phyloP scores from a whole-genome alignment of 1,139 yeast genomes.

The Debaryomyces fabryi region DNA sequence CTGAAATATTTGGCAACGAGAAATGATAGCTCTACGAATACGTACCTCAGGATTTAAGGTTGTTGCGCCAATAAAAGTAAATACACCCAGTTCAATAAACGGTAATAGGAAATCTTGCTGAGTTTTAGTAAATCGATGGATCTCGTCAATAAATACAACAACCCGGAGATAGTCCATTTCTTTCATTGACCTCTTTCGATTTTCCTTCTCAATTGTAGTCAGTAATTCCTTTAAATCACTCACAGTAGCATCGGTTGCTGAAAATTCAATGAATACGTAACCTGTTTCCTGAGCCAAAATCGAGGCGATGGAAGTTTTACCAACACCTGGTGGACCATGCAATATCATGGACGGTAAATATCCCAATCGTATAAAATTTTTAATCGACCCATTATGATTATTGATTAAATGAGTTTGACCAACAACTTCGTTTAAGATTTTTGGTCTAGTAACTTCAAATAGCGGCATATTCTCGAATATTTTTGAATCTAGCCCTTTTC shows the following conservation, averaged over 20 bases:
- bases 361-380: slow-evolving; percentile 36
- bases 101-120: slow-evolving; percentile 50
- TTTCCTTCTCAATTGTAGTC: slow-evolving; percentile 26
- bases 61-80: slow-evolving; percentile 51
- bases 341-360: slow-evolving; percentile 49
- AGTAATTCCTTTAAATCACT: slow-evolving; percentile 31
- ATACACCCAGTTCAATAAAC: slow-evolving; percentile 41
- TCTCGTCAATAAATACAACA: slow-evolving; percentile 47
- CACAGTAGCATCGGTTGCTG: slow-evolving; percentile 44
- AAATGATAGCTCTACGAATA: slow-evolving; percentile 40
- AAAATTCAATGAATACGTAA: slow-evolving; percentile 41
- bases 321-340: slow-evolving; percentile 51
- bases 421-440: slow-evolving; percentile 27
- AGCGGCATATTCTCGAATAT: slow-evolving; percentile 17
- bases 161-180: slow-evolving; percentile 24
- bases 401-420: slow-evolving; percentile 43
- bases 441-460: slow-evolving; percentile 33
- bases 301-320: slow-evolving; percentile 48
- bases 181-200: slow-evolving; percentile 19
- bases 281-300: slow-evolving; percentile 37
- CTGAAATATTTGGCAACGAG: slow-evolving; percentile 44
- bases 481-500: not conserved
- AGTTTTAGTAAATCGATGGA: slow-evolving; percentile 41
- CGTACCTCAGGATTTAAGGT: slow-evolving; percentile 35
- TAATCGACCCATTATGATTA: slow-evolving; percentile 30